Evolutionary conservation across 306 rosid genomes (phyloP).

Genomic region (Rosa persica): DNA sequence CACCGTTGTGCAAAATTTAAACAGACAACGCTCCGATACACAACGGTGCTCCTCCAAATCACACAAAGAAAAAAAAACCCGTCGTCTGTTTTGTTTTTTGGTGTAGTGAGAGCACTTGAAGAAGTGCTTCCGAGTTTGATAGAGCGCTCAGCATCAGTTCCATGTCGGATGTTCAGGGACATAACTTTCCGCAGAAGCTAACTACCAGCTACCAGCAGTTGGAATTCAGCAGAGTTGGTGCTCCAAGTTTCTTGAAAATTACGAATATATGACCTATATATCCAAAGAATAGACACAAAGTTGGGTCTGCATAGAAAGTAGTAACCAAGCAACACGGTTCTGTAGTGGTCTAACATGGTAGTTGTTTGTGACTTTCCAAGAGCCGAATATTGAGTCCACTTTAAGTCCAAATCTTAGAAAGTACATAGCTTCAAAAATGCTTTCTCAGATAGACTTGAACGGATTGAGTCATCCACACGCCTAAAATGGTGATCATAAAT

Average conservation of each 20-base stretch:
- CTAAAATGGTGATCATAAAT: slow-evolving; percentile 14
- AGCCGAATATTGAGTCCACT: slow-evolving; percentile 26
- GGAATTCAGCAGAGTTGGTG: background rate
- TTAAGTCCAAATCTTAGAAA: slow-evolving; percentile 29
- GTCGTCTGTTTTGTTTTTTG: no score
- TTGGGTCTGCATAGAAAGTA: background rate
- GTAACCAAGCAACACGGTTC: background rate
- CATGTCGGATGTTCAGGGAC: background rate
- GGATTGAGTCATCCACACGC: slow-evolving; percentile 42
- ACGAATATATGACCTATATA: background rate
- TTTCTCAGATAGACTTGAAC: background rate
- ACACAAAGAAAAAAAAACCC: no score
- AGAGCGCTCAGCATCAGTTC: background rate
- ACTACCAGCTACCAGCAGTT: slow-evolving; percentile 1
- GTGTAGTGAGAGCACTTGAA: no score
- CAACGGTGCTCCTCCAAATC: no score
- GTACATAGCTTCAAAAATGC: background rate
- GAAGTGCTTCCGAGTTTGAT: background rate
- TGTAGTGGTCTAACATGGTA: slow-evolving; percentile 4
- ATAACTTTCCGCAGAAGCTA: background rate
- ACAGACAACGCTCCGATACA: no score
- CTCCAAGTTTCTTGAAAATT: background rate
- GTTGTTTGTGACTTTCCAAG: slow-evolving; percentile 12
- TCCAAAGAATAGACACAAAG: background rate
- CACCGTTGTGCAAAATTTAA: no score